Evolutionary conservation across 148 eudicot species (phyloP), one percentile per base, ranked within the genome.

Genomic region (Nepenthes gracilis): DNA sequence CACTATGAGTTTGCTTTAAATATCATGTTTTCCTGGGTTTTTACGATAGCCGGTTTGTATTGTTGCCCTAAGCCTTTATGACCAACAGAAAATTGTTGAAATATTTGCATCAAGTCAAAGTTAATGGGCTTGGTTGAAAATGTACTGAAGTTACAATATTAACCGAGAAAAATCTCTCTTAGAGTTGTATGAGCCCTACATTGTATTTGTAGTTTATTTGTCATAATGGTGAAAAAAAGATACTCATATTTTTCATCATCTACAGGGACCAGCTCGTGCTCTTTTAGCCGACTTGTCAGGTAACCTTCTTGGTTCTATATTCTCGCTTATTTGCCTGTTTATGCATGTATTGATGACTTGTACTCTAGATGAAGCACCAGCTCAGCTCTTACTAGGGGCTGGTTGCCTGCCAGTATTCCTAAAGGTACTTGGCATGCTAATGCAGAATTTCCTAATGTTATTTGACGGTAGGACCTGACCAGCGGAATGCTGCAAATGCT

Each of bases 251-350:
- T 52, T 5, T 73, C 40, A 8, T 35, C 36, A 5, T 58, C 71
- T 74, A 23, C 77, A 93, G 98, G 96, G 98, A 61, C 98, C 98
- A 37, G 98, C 96, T 70, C 86, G 98, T 60, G 98, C 96, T 72
- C 96, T 93, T 78, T 77, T 93, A 66, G 98, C 98, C 68, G 98
- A 93, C 74, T 78, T 93, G 68, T 63, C 98, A 77, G 96, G 98
- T 88, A 73, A 47, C 48, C n/a, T 47, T 40, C 45, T 40, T 40
- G 45, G 45, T 40, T 8, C 54, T 49, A 12, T 15, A 8, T 54
- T 45, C 15, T 62, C 33, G 2, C 35, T 8, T 14, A 33, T 57
- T 38, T 40, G 9, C 14, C 37, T 47, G 15, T 64, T 2, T 58
- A 12, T n/a, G 55, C 23, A 23, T 23, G 23, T 23, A 23, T 23